phyloP scores from a whole-genome alignment of 1,284 basidiomycete genomes.

The Moniliophthora roreri region DNA sequence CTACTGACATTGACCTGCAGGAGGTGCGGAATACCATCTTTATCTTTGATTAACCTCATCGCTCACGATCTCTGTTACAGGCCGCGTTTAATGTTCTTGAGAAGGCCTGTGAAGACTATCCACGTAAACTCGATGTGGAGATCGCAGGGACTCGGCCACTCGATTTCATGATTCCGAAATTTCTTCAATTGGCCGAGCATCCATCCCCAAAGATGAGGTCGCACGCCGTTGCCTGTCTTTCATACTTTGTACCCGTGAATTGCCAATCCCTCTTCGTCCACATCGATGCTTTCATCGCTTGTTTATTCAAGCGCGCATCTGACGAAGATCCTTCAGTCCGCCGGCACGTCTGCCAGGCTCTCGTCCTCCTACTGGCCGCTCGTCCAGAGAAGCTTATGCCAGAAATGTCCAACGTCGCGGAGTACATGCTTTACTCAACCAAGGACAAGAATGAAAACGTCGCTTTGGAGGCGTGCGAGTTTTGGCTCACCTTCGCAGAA shows the following conservation, averaged over 20 bases:
- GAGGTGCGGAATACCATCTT: slow-evolving; percentile 63
- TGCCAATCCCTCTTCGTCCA: slow-evolving; percentile 86
- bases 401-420: slow-evolving; percentile 93
- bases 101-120: slow-evolving; percentile 97
- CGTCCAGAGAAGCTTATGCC: slow-evolving; percentile 97
- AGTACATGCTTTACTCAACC: slow-evolving; percentile 99
- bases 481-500: slow-evolving; percentile 99
- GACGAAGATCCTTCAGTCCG: slow-evolving; percentile 94
- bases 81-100: slow-evolving; percentile 94
- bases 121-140: slow-evolving; percentile 91
- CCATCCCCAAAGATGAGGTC: slow-evolving; percentile 86
- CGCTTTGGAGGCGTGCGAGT: slow-evolving; percentile 97
- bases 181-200: slow-evolving; percentile 85
- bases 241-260: slow-evolving; percentile 87
- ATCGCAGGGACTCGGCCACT: slow-evolving; percentile 86
- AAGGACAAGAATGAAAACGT: slow-evolving; percentile 96
- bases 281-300: slow-evolving; percentile 91
- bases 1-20: slow-evolving; percentile 70
- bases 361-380: slow-evolving; percentile 90
- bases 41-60: slow-evolving; percentile 2
- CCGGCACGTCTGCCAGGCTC: slow-evolving; percentile 93
- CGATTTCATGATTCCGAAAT: slow-evolving; percentile 95
- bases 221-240: slow-evolving; percentile 92
- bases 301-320: slow-evolving; percentile 92
- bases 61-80: slow-evolving; percentile 37